A percentile compares a stretch with the other conserved stretches of the same genome.
Conservation (phyloP, 139 green algal genomes). For the Chlorella vulgaris region DNA sequence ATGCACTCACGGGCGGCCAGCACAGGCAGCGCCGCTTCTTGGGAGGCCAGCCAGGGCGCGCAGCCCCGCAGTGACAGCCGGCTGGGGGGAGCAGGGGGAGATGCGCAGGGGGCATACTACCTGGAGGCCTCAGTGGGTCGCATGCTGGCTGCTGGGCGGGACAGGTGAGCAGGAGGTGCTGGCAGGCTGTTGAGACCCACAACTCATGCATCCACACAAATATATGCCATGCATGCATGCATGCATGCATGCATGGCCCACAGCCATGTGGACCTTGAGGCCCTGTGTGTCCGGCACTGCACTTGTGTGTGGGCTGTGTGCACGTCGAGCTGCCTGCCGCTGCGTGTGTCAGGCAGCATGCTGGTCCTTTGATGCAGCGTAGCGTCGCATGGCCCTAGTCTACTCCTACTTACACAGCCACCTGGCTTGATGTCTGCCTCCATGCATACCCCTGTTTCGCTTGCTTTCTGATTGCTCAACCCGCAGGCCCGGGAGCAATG, state of each 20-base stretch:
- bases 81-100: not conserved
- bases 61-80: not conserved
- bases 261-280: too few relatives aligned
- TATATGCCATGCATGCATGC: too few relatives aligned
- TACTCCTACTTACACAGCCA: too few relatives aligned
- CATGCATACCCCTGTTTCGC: not conserved
- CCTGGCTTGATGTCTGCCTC: too few relatives aligned
- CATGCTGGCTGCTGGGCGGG: slow-evolving; percentile 14
- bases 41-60: not conserved
- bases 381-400: too few relatives aligned
- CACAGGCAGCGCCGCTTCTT: slow-evolving; percentile 7
- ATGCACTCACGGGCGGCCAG: slow-evolving; percentile 17
- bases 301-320: not conserved
- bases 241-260: too few relatives aligned
- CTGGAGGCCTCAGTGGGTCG: slow-evolving; percentile 21
- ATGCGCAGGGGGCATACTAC: slow-evolving; percentile 1
- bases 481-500: not conserved
- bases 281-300: not conserved
- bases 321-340: too few relatives aligned
- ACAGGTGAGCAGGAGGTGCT: not conserved
- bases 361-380: too few relatives aligned
- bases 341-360: too few relatives aligned
- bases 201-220: too few relatives aligned
- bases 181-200: not conserved
- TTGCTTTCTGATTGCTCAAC: too few relatives aligned